Conservation (phyloP, 495 filamentous ascomycete genomes). For the Penicillium samsonianum region DNA sequence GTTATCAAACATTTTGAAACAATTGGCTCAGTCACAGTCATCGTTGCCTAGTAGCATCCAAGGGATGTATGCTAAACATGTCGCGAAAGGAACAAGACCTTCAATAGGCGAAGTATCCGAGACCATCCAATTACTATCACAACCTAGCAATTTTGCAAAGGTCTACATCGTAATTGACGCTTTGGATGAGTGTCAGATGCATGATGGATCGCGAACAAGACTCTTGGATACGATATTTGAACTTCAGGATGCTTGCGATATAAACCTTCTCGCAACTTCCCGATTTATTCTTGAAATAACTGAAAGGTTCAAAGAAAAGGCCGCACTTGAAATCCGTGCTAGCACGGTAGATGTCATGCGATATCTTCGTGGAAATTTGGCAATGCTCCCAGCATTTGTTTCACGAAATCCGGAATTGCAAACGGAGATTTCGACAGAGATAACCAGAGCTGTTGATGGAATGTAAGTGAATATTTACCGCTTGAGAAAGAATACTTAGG, state of each 20-base stretch:
- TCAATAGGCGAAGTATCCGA: neutral
- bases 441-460: neutral
- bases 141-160: neutral
- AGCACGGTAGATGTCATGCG: neutral
- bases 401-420: neutral
- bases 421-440: neutral
- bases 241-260: neutral
- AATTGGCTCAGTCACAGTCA: conserved; percentile 10
- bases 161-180: neutral
- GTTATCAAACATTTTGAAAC: conserved; percentile 26
- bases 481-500: neutral
- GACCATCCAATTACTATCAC: neutral
- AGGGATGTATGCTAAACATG: neutral
- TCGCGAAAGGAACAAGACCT: neutral
- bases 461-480: neutral
- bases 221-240: neutral
- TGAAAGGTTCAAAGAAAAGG: neutral
- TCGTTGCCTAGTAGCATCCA: neutral
- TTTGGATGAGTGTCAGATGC: neutral
- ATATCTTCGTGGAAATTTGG: no score
- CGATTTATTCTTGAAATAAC: neutral
- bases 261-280: neutral
- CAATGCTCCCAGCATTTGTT: neutral
- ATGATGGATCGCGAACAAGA: neutral
- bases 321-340: neutral